Evolutionary conservation across 192 early-diverging fungal genomes (phyloP).

Genomic region (Dimargaris verticillata): DNA sequence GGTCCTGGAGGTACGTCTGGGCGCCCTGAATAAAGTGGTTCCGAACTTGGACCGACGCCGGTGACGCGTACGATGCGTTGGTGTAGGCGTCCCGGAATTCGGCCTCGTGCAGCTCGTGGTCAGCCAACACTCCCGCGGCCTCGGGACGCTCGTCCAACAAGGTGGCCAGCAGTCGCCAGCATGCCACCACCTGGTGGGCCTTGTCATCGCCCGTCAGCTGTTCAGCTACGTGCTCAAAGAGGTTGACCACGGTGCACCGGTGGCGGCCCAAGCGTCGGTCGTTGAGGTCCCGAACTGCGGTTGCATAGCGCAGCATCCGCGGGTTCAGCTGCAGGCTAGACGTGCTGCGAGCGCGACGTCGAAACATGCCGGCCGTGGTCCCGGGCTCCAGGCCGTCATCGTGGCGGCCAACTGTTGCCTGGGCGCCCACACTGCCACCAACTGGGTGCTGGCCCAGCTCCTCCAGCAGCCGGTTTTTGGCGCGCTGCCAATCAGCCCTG

Average conservation of each 20-base stretch:
- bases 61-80: conserved; percentile 14
- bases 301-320: conserved; percentile 15
- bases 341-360: neutral
- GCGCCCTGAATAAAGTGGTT: conserved; percentile 23
- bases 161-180: conserved; percentile 26
- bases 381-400: too few relatives aligned
- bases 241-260: conserved; percentile 11
- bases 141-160: conserved; percentile 25
- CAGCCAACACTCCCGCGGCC: conserved; percentile 18
- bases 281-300: conserved; percentile 14
- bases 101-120: conserved; percentile 23
- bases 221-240: conserved; percentile 11
- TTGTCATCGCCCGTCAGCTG: conserved; percentile 8
- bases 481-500: conserved; percentile 53
- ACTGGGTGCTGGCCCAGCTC: conserved; percentile 57
- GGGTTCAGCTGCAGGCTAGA: conserved; percentile 15
- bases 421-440: neutral
- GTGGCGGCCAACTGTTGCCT: neutral
- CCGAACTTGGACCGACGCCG: conserved; percentile 15
- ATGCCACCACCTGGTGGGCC: conserved; percentile 19
- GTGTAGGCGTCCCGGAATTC: conserved; percentile 23
- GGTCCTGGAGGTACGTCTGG: conserved; percentile 33
- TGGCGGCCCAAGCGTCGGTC: conserved; percentile 12
- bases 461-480: conserved; percentile 59
- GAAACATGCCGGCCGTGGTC: neutral